Evolutionary conservation across 139 green algal genomes (phyloP).

Genomic region (Picochlorum sp.): DNA sequence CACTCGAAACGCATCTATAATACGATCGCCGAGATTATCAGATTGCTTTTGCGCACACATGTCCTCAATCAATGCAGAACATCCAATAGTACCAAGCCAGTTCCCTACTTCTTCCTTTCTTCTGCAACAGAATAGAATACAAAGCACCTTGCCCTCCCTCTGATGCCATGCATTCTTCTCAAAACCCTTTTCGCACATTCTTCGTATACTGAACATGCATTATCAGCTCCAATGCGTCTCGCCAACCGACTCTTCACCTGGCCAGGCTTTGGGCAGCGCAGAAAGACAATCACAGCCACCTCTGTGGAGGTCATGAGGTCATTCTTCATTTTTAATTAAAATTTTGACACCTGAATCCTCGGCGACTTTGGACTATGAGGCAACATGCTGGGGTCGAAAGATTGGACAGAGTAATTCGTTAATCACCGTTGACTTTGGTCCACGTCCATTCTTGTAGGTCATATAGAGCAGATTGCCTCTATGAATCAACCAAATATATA

Average conservation of each 20-base stretch:
- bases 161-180: background rate
- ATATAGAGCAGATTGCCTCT: too few relatives aligned
- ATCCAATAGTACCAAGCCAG: slow-evolving; percentile 2
- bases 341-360: too few relatives aligned
- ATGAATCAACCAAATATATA: too few relatives aligned
- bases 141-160: background rate
- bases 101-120: slow-evolving; percentile 24
- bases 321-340: too few relatives aligned
- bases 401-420: too few relatives aligned
- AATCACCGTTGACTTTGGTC: too few relatives aligned
- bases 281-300: too few relatives aligned
- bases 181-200: slow-evolving; percentile 43
- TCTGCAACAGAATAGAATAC: slow-evolving; percentile 37
- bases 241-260: slow-evolving; percentile 64
- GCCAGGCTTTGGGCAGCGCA: slow-evolving; percentile 31
- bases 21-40: slow-evolving; percentile 41
- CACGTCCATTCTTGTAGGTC: too few relatives aligned
- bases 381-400: too few relatives aligned
- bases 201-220: slow-evolving; percentile 46
- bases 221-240: slow-evolving; percentile 26
- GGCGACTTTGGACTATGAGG: too few relatives aligned
- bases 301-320: too few relatives aligned
- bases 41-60: slow-evolving; percentile 30
- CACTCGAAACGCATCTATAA: slow-evolving; percentile 37
- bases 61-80: background rate